Base-by-base conservation (phyloP, 2,329 filamentous ascomycete genomes). In the Hymenoscyphus salicellus region DNA sequence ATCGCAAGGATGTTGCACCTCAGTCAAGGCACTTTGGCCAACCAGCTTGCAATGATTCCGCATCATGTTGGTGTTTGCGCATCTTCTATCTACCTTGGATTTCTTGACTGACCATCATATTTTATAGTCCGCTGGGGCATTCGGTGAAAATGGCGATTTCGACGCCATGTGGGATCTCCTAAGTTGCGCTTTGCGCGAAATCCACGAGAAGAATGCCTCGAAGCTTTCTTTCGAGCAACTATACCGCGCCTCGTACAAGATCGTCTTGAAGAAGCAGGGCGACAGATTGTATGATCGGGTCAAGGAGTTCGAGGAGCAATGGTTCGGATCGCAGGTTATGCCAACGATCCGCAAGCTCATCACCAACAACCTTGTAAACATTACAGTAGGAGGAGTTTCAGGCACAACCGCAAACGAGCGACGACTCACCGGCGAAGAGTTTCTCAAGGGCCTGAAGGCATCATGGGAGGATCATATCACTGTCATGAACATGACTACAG, bases 401-500 rank as follows among this genome's bases (percentile, higher is more conserved):
- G 81, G 81, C 2, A 84, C 86, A 1, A 90, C 91, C n/a, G 83
- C 86, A 17, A 90, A 90, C 71, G 93, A 97, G 78, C 86, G 91
- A 63, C 84, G 91, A 57, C 85, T 89, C 55, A 89, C 90, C 41
- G 93, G 93, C 58, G 93, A 97, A 77, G 88, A 84, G 73, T 96
- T 98, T 69, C 78, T 99, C 65, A 86, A 86, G 63, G 89, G 87
- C 0, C 77, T 98, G 16, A 89, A 89, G 71, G 83, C 88, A 64
- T 87, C 89, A 2, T 99, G 93, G 92, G 87, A 93, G 66, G 90
- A 96, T 68, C 93, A 99, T 75, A 91, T 93, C 75, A 86, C 91
- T 63, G 93, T 91, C 55, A 97, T 97, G 91, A 93, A 92, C 74
- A 98, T 98, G 94, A 89, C 92, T 60, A 93, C 93, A 3, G 95